A percentile compares a stretch with the other conserved stretches of the same genome.
Evolutionary conservation across 257 asterid genomes (phyloP).

Genomic region (Phtheirospermum japonicum): DNA sequence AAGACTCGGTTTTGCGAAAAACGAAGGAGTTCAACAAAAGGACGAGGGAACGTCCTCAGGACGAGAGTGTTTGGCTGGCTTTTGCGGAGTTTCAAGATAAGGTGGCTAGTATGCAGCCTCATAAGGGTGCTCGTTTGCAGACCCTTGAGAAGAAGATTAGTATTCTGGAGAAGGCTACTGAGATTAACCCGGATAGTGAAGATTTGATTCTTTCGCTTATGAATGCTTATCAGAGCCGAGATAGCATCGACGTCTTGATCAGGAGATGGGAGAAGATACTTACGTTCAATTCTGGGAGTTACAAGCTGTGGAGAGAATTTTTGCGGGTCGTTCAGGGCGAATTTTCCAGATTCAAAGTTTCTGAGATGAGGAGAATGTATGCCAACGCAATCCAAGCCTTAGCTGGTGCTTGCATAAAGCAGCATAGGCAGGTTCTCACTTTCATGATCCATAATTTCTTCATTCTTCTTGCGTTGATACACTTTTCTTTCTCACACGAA

Average conservation of each 20-base stretch:
- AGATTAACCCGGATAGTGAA: constrained; percentile 84
- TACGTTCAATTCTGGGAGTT: constrained; percentile 69
- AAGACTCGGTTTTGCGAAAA: constrained; percentile 75
- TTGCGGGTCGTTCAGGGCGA: constrained; percentile 76
- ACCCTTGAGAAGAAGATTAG: constrained; percentile 92
- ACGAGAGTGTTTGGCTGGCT: constrained; percentile 71
- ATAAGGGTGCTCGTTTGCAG: constrained; percentile 90
- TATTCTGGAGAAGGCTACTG: constrained; percentile 93
- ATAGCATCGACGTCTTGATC: constrained; percentile 62
- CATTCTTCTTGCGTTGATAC: constrained; percentile 6
- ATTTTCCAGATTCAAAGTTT: constrained; percentile 91
- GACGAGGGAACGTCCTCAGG: constrained; percentile 91
- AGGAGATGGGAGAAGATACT: constrained; percentile 92
- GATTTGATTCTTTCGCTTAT: constrained; percentile 78
- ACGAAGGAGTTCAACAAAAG: constrained; percentile 79
- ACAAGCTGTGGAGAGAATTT: constrained; percentile 88
- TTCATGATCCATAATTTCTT: constrained; percentile 31
- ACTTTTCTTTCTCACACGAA: not conserved
- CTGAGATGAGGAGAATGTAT: constrained; percentile 88
- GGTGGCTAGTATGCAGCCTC: constrained; percentile 84
- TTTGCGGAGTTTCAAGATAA: constrained; percentile 91
- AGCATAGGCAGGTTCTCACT: constrained; percentile 98
- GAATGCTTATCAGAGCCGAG: constrained; percentile 81
- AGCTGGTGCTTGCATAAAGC: constrained; percentile 82
- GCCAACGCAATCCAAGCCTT: constrained; percentile 88